Conservation (phyloP, 176 grass and related monocot species). For the Triticum turgidum region DNA sequence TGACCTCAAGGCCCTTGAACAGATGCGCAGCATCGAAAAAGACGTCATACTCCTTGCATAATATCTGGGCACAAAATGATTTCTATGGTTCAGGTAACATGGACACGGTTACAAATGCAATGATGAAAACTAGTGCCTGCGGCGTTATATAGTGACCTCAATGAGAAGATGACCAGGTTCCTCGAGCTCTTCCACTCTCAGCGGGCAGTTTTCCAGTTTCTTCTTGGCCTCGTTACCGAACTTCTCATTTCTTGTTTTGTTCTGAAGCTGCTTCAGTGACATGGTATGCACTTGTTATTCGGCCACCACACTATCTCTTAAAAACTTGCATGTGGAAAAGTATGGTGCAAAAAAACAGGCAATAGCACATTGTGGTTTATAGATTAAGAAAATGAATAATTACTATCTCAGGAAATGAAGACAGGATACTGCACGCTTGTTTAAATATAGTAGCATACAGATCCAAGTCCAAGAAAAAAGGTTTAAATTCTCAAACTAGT, state of each 20-base stretch:
- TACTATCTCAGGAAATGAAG: neutral
- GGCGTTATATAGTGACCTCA: conserved; percentile 39
- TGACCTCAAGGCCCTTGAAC: conserved; percentile 50
- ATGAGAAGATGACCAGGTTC: conserved; percentile 66
- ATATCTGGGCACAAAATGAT: conserved; percentile 40
- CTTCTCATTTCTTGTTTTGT: neutral
- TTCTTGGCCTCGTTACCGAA: conserved; percentile 3
- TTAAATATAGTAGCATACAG: neutral
- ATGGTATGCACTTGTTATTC: neutral
- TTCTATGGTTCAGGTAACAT: neutral
- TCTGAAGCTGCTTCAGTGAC: conserved; percentile 15
- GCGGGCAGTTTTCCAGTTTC: conserved; percentile 41
- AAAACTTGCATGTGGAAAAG: neutral
- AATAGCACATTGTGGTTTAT: neutral
- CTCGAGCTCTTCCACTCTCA: conserved; percentile 72
- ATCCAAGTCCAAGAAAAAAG: neutral
- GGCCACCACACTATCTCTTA: neutral
- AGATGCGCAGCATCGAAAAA: conserved; percentile 61
- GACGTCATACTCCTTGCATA: conserved; percentile 46
- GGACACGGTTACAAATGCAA: neutral
- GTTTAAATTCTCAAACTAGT: neutral
- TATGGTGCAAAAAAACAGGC: neutral
- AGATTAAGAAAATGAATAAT: neutral
- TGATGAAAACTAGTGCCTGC: neutral
- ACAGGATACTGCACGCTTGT: neutral